Base-by-base conservation (phyloP, 2,329 filamentous ascomycete genomes). In the Aspergillus persii region DNA sequence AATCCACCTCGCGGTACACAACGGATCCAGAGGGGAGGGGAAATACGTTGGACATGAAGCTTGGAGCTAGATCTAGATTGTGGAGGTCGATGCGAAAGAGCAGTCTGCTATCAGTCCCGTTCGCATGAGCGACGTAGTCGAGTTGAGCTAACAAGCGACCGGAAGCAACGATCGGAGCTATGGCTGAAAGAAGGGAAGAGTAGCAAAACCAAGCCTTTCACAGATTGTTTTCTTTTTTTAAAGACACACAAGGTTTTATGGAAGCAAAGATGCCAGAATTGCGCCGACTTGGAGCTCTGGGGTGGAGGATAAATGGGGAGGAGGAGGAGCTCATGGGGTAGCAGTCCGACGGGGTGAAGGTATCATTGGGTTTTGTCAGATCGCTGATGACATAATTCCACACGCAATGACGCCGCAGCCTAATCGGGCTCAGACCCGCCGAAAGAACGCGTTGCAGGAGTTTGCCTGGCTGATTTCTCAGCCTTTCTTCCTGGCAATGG, bases 361-460 rank as follows among this genome's bases (percentile, higher is more conserved):
- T 61, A 50, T 64, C 46, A 56, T 58, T 61, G 47, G 52, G 60
- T 60, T 59, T 61, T 62, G 64, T 62, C 59, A 58, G 63, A 64
- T 61, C 50, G 57, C 55, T 63, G 66, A 67, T 68, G 66, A 68
- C 66, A 68, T 68, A 67, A 68, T 67, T 56, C 61, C 59, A 63
- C 46, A 59, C 65, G 67, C 68, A 69, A 67, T 62, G 54, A 57
- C 59, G 54, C 56, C 56, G 64, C 59, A 64, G 66, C 64, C 65
- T 66, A 65, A 59, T 57, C 50, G 54, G 53, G 57, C 51, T 58
- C 54, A 41, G 52, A 52, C 51, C 41, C 50, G 31, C 44, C 44
- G 12, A 47, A 23, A 8, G 44, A 47, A 47, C 44, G 44, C 44
- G n/a, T 47, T 47, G 44, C 23, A 23, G n/a, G 44, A 23, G 23